Percentiles rank a stretch among this genome's conserved stretches.
phyloP scores from a whole-genome alignment of 345 rosid genomes.

The Euphorbia peplus region DNA sequence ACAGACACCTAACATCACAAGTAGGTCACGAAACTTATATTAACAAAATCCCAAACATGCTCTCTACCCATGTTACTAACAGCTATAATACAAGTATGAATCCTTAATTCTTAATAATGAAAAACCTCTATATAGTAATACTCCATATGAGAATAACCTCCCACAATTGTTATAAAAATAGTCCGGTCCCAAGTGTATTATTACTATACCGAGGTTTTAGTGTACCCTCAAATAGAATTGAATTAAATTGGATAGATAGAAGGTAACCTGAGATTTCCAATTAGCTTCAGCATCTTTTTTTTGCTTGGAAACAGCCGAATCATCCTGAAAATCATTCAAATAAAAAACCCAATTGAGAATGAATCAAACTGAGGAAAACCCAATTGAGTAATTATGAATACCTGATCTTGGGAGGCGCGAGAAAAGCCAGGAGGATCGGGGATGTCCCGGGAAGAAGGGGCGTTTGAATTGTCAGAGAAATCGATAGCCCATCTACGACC shows the following conservation, averaged over 20 bases:
- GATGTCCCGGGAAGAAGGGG: constrained; percentile 79
- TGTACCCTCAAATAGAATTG: too few relatives aligned
- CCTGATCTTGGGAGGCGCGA: constrained; percentile 90
- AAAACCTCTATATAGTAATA: too few relatives aligned
- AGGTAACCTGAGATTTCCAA: constrained; percentile 89
- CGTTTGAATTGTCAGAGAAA: constrained; percentile 79
- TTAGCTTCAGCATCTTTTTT: constrained; percentile 97
- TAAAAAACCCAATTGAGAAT: neutral
- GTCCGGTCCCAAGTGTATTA: too few relatives aligned
- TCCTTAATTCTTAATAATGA: neutral
- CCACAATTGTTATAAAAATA: too few relatives aligned
- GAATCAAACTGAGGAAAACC: neutral
- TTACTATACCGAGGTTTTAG: too few relatives aligned
- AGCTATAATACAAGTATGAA: neutral
- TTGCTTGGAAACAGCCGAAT: constrained; percentile 69
- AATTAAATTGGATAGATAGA: neutral
- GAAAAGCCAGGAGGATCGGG: constrained; percentile 92
- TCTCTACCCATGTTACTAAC: neutral
- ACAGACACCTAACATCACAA: neutral
- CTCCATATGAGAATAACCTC: too few relatives aligned
- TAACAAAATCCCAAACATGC: neutral
- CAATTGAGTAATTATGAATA: neutral
- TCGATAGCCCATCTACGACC: constrained; percentile 99
- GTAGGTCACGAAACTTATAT: neutral
- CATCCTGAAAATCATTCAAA: constrained; percentile 51